Percentiles rank a stretch among this genome's conserved stretches.
phyloP scores from a whole-genome alignment of 2,329 filamentous ascomycete genomes.

The Alternaria ventricosa region DNA sequence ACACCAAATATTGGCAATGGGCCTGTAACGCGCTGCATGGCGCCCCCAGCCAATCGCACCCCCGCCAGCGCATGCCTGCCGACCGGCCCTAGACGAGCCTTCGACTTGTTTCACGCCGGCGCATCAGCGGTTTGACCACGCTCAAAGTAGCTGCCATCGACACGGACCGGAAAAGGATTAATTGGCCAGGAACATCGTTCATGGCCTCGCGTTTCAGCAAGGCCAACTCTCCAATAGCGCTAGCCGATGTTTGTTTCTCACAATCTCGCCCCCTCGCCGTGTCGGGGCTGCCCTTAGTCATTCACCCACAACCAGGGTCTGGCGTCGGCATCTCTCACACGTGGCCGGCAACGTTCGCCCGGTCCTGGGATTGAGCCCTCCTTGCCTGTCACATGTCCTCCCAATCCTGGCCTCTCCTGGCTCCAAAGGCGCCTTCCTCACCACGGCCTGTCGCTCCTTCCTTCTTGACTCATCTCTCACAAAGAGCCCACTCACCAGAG shows the following conservation, averaged over 20 bases:
- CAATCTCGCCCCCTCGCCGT: background rate
- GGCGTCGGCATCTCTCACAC: constrained; percentile 15
- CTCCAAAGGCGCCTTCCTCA: background rate
- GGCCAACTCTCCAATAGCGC: background rate
- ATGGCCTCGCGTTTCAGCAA: constrained; percentile 27
- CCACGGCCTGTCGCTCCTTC: background rate
- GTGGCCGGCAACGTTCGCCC: constrained; percentile 15
- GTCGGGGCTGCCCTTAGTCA: background rate
- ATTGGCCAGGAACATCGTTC: constrained; percentile 25
- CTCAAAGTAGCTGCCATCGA: constrained; percentile 27
- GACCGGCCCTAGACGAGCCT: constrained; percentile 22
- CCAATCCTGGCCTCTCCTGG: background rate
- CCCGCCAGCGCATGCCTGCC: constrained; percentile 20
- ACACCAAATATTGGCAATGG: background rate
- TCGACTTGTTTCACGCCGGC: constrained; percentile 38
- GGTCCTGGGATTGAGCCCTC: background rate
- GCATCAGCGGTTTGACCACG: constrained; percentile 37
- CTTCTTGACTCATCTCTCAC: constrained; percentile 2
- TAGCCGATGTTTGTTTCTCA: constrained; percentile 2
- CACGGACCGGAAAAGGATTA: constrained; percentile 2
- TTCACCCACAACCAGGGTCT: background rate
- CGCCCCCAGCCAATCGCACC: constrained; percentile 31
- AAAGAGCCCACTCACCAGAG: background rate
- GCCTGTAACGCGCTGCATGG: constrained; percentile 24
- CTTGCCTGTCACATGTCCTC: background rate